phyloP scores from a whole-genome alignment of 2,329 filamentous ascomycete genomes.

The Colletotrichum sp. region DNA sequence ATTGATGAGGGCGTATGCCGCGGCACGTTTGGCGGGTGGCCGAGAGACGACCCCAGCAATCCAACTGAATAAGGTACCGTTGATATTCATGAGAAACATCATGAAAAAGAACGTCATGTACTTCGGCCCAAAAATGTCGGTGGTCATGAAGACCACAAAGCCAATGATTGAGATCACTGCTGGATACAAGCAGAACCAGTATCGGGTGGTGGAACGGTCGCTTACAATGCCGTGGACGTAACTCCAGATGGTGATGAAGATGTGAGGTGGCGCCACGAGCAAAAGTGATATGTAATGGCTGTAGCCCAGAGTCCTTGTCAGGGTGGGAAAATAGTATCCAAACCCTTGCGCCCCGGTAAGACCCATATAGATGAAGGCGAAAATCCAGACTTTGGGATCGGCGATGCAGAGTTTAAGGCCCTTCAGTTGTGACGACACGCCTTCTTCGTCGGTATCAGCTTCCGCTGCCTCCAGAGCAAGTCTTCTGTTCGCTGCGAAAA shows the following conservation, averaged over 20 bases:
- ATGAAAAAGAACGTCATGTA: slow-evolving; percentile 63
- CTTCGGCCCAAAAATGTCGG: slow-evolving; percentile 52
- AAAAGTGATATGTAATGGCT: not conserved
- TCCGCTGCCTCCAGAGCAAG: slow-evolving; percentile 55
- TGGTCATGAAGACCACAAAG: slow-evolving; percentile 56
- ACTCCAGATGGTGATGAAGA: slow-evolving; percentile 51
- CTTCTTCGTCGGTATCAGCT: slow-evolving; percentile 51
- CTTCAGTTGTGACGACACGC: slow-evolving; percentile 50
- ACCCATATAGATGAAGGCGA: slow-evolving; percentile 26
- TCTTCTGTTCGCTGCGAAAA: not conserved
- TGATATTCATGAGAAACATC: slow-evolving; percentile 60
- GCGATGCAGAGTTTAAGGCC: slow-evolving; percentile 56
- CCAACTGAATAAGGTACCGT: slow-evolving; percentile 54
- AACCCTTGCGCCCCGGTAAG: slow-evolving; percentile 18
- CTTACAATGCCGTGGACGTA: slow-evolving; percentile 46
- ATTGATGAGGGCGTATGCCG: slow-evolving; percentile 60
- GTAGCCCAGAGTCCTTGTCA: slow-evolving; percentile 7
- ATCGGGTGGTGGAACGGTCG: slow-evolving; percentile 9
- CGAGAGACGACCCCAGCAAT: slow-evolving; percentile 55
- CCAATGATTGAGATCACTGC: not conserved
- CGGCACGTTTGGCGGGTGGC: slow-evolving; percentile 59
- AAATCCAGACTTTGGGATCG: slow-evolving; percentile 53
- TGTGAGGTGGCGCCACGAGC: slow-evolving; percentile 47
- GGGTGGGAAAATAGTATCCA: slow-evolving; percentile 17
- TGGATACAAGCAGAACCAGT: slow-evolving; percentile 20